Evolutionary conservation across 2,329 filamentous ascomycete species (phyloP).

Genomic region (Aphanoascus verrucosus): DNA sequence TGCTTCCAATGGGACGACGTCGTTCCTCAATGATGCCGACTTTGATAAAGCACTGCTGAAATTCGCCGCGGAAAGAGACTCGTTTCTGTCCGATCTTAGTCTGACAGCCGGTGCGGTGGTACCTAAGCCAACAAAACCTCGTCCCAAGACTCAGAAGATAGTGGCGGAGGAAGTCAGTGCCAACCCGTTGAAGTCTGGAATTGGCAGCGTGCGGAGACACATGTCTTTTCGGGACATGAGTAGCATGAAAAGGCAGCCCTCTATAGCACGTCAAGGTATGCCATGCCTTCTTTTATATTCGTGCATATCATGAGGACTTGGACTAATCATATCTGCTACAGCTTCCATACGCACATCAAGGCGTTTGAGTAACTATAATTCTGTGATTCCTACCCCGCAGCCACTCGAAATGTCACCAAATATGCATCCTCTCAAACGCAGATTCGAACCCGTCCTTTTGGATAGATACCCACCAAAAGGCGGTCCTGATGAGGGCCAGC

Average conservation of each 20-base stretch:
- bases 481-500: slow-evolving; percentile 66
- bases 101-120: slow-evolving; percentile 76
- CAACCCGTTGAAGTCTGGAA: slow-evolving; percentile 46
- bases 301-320: slow-evolving; percentile 6
- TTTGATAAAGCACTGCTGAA: slow-evolving; percentile 89
- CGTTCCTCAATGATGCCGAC: slow-evolving; percentile 60
- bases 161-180: slow-evolving; percentile 56
- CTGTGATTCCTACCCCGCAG: slow-evolving; percentile 87
- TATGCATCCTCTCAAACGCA: slow-evolving; percentile 89
- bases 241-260: slow-evolving; percentile 79
- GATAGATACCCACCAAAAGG: slow-evolving; percentile 84
- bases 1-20: slow-evolving; percentile 28
- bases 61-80: slow-evolving; percentile 89
- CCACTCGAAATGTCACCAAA: slow-evolving; percentile 79
- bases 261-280: slow-evolving; percentile 59
- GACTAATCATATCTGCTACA: slow-evolving; percentile 22
- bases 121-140: slow-evolving; percentile 54
- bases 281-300: slow-evolving; percentile 7
- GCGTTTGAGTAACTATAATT: slow-evolving; percentile 93
- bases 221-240: slow-evolving; percentile 93
- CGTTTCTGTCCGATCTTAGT: slow-evolving; percentile 82
- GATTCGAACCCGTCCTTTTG: slow-evolving; percentile 90
- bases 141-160: slow-evolving; percentile 72
- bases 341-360: slow-evolving; percentile 69
- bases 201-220: slow-evolving; percentile 79